These are phyloP conservation scores for Alternaria sp. DNA, from an alignment of 2,329 filamentous ascomycete genomes.

Conservation along the genomic window DNA sequence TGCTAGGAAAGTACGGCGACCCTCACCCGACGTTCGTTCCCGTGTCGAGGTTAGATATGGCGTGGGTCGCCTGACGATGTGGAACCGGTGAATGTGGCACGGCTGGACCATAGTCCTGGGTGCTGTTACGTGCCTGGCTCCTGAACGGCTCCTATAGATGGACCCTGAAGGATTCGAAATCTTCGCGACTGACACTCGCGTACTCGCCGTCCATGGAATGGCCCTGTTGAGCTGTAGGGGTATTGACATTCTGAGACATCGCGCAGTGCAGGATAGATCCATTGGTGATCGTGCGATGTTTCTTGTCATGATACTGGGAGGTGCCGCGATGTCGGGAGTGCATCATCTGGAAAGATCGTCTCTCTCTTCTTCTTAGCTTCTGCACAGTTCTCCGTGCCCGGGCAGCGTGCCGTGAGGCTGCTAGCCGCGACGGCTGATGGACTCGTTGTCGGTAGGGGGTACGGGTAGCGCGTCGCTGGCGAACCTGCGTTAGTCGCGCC, in stretches of 20 bases:
- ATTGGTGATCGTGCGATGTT: background rate
- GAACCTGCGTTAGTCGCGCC: slow-evolving; percentile 7
- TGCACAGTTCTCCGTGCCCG: background rate
- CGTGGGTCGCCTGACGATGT: slow-evolving; percentile 7
- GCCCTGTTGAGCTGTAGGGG: background rate
- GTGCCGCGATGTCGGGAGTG: background rate
- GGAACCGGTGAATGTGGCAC: slow-evolving; percentile 3
- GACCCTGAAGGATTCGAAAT: background rate
- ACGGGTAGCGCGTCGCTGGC: slow-evolving; percentile 1
- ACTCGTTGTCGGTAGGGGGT: slow-evolving; percentile 4
- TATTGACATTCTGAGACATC: background rate
- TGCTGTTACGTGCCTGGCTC: background rate
- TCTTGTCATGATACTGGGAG: background rate
- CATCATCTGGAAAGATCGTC: background rate
- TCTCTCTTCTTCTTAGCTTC: background rate
- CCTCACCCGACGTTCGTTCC: slow-evolving; percentile 1
- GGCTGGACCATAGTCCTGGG: slow-evolving; percentile 3
- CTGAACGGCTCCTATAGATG: background rate
- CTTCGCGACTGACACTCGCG: background rate
- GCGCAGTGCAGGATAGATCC: background rate
- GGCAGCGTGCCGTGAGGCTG: background rate
- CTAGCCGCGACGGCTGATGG: background rate
- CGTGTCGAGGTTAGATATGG: slow-evolving; percentile 1
- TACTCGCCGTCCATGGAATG: background rate
- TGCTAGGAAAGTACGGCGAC: slow-evolving; percentile 6